Evolutionary conservation across 2,329 filamentous ascomycete species (phyloP).

Genomic region (Beauveria pseudobassiana): DNA sequence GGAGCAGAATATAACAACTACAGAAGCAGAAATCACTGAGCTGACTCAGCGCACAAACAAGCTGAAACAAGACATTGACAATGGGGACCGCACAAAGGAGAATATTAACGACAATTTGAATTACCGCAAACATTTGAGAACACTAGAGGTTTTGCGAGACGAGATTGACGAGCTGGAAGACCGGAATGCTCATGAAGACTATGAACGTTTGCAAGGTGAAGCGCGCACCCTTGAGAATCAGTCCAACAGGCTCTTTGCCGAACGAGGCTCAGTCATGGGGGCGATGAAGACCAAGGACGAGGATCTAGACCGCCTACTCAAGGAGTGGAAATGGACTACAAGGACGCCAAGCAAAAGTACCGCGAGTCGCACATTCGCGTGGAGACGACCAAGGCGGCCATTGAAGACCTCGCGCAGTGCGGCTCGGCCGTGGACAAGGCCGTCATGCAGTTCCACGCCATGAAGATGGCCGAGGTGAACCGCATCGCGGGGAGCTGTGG

Average conservation of each 20-base stretch:
- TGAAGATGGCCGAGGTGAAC: constrained; percentile 99
- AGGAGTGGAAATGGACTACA: constrained; percentile 83
- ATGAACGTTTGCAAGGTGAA: constrained; percentile 64
- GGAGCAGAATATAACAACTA: constrained; percentile 54
- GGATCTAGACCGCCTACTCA: constrained; percentile 62
- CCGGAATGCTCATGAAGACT: constrained; percentile 77
- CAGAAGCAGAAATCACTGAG: constrained; percentile 60
- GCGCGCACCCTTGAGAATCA: constrained; percentile 59
- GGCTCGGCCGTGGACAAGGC: constrained; percentile 82
- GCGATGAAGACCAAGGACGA: constrained; percentile 78
- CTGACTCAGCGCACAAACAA: constrained; percentile 67
- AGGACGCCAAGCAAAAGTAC: constrained; percentile 71
- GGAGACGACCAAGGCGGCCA: constrained; percentile 84
- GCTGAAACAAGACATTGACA: constrained; percentile 67
- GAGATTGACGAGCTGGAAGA: constrained; percentile 70
- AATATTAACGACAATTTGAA: constrained; percentile 84
- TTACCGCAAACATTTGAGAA: constrained; percentile 67
- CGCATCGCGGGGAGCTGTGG: constrained; percentile 93
- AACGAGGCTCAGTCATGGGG: constrained; percentile 68
- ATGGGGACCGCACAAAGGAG: constrained; percentile 74
- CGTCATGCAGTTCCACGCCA: constrained; percentile 90
- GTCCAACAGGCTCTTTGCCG: constrained; percentile 61
- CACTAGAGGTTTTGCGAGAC: constrained; percentile 56
- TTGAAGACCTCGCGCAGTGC: constrained; percentile 83
- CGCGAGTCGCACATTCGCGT: constrained; percentile 85